Base-by-base conservation (phyloP, 805 yeast genomes). In the Starmerella bombicola region DNA sequence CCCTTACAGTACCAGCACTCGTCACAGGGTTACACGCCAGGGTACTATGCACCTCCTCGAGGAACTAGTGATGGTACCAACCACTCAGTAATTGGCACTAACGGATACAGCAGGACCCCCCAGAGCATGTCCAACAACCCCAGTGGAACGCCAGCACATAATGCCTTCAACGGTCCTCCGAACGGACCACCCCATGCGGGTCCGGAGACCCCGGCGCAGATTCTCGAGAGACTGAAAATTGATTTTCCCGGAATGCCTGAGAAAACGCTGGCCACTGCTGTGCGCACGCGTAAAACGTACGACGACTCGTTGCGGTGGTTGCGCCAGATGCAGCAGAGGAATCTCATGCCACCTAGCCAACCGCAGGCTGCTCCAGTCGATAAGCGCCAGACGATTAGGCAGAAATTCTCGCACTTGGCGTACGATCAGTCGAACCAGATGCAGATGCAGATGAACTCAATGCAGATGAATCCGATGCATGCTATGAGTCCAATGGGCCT, bases 301-400 rank as follows among this genome's bases (percentile, higher is more conserved):
- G 62, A 61, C 33, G 61, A 51, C 24, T 61, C 66, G 16, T 55
- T 61, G 17, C 48, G 49, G 12, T 60, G 64, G 64, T 54, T 61
- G 23, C 40, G 51, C 18, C 50, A 46, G 28, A 55, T 52, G 56
- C 49, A 53, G 47, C 57, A 50, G 36, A 58, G 54, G 40, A 53
- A 52, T 28, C 48, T 54, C 33, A 45, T 52, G 36, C 43, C 52
- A 8, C 35, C 33, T 16, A 33, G 38, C 23, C 38, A 32, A 15
- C 43, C 42, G 24, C 42, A 37, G 33, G 43, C 35, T 25, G 40
- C 25, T 30, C 44, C 35, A 15, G 43, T 35, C 26, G 49, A 51
- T 22, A 59, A 60, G 48, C 52, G 59, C 22, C 59, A 55, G 34
- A 54, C 63, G 12, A 62, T 62, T 37, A 56, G 65, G 17, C 62